Evolutionary conservation across 805 yeast species (phyloP).

Genomic region (Wickerhamiella parazyma): DNA sequence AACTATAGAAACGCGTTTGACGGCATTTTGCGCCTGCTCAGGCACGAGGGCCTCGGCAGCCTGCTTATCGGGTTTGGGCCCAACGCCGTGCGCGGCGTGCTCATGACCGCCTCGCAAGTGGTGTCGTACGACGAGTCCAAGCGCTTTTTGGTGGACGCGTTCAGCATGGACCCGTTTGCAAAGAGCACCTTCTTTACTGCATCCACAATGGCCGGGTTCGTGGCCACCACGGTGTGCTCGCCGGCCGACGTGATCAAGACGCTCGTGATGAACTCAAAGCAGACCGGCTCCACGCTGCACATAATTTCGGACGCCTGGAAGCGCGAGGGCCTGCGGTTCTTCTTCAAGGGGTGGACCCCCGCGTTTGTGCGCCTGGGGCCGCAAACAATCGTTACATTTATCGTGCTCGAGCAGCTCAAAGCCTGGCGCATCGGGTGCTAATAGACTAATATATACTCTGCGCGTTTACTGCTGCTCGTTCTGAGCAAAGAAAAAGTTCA

Average conservation of each 20-base stretch:
- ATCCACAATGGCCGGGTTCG: constrained; percentile 67
- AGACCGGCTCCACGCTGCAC: constrained; percentile 26
- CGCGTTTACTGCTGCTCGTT: constrained; percentile 24
- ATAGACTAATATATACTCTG: not conserved
- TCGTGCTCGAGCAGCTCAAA: constrained; percentile 29
- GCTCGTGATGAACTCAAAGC: constrained; percentile 53
- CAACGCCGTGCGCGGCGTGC: constrained; percentile 62
- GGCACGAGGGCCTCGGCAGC: constrained; percentile 46
- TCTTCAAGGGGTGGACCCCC: constrained; percentile 88
- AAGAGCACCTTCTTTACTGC: constrained; percentile 67
- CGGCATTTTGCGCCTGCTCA: constrained; percentile 47
- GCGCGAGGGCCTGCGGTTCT: constrained; percentile 60
- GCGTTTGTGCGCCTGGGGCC: constrained; percentile 80
- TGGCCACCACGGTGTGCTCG: constrained; percentile 83
- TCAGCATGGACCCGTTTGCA: constrained; percentile 43
- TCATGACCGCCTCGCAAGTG: constrained; percentile 86
- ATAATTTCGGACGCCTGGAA: constrained; percentile 37
- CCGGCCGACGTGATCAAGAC: constrained; percentile 90
- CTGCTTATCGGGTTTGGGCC: constrained; percentile 66
- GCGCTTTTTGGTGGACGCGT: constrained; percentile 36
- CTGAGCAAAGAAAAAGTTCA: constrained; percentile 78
- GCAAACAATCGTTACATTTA: constrained; percentile 31
- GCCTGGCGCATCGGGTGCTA: constrained; percentile 20
- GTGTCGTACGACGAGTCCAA: constrained; percentile 76
- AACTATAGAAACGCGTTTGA: constrained; percentile 67